These are phyloP conservation scores for Fusarium brachygibbosum DNA, from an alignment of 2,329 filamentous ascomycete species.

Conservation along the genomic window DNA sequence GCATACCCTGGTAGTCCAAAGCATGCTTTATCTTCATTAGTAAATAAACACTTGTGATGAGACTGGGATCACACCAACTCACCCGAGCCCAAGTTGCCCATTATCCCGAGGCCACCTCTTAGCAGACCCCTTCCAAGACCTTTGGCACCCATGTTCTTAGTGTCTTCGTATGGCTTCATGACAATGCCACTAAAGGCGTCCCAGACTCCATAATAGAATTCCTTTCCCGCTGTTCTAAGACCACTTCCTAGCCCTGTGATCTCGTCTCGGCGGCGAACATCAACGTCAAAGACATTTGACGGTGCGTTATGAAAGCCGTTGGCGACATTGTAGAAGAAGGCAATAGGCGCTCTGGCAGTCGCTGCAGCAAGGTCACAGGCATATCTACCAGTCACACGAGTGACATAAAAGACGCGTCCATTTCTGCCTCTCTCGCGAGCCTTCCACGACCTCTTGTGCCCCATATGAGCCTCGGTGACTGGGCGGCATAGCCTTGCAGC, in stretches of 20 bases:
- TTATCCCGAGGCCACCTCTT: conserved; percentile 60
- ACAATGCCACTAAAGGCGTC: conserved; percentile 77
- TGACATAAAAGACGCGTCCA: conserved; percentile 48
- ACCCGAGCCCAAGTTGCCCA: conserved; percentile 60
- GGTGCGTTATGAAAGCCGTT: conserved; percentile 82
- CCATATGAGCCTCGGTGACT: conserved; percentile 40
- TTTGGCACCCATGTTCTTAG: conserved; percentile 70
- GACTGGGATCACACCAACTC: background rate
- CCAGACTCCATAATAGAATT: conserved; percentile 74
- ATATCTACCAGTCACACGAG: conserved; percentile 64
- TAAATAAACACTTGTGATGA: rapidly evolving
- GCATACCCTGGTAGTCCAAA: conserved; percentile 65
- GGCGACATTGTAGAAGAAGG: conserved; percentile 76
- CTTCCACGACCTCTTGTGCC: conserved; percentile 45
- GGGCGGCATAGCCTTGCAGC: conserved; percentile 14
- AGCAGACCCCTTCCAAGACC: conserved; percentile 73
- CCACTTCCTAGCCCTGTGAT: conserved; percentile 74
- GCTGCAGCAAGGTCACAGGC: conserved; percentile 72
- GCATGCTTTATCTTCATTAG: conserved; percentile 41
- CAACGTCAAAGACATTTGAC: conserved; percentile 70
- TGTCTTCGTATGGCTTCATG: conserved; percentile 73
- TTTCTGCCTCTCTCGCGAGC: conserved; percentile 46
- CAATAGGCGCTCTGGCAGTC: conserved; percentile 74
- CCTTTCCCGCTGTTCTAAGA: conserved; percentile 74
- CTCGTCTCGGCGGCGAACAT: conserved; percentile 73